A percentile compares a stretch with the other conserved stretches of the same genome.
Evolutionary conservation across 2,329 filamentous ascomycete genomes (phyloP).

Genomic region (Sporothrix brasiliensis): DNA sequence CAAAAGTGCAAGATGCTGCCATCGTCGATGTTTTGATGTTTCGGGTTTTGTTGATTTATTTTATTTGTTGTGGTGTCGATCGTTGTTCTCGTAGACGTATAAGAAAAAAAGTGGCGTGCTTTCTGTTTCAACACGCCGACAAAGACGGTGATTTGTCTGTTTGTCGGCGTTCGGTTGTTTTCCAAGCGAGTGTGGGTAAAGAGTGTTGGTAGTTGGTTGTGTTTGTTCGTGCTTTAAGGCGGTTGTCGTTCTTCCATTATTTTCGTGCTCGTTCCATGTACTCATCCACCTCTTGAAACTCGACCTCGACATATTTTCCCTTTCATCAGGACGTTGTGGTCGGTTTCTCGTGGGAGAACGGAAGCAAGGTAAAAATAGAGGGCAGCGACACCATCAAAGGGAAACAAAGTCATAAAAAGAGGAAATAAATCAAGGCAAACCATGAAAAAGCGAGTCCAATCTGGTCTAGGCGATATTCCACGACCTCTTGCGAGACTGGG

Average conservation of each 20-base stretch:
- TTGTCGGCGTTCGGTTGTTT: not conserved
- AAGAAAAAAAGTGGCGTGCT: not conserved
- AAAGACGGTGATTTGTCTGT: not conserved
- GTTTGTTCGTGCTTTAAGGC: not conserved
- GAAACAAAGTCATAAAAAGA: slow-evolving; percentile 34
- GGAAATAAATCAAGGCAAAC: slow-evolving; percentile 35
- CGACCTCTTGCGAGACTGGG: slow-evolving; percentile 32
- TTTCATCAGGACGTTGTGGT: slow-evolving; percentile 31
- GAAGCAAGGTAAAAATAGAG: slow-evolving; percentile 1
- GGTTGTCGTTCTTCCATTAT: not conserved
- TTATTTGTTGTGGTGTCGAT: slow-evolving; percentile 3
- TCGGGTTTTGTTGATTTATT: not conserved
- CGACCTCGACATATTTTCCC: slow-evolving; percentile 10
- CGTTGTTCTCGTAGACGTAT: slow-evolving; percentile 26
- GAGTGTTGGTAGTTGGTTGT: slow-evolving; percentile 10
- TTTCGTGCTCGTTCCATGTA: not conserved
- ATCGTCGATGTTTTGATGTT: slow-evolving; percentile 11
- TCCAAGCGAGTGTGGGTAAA: not conserved
- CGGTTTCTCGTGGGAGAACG: slow-evolving; percentile 29
- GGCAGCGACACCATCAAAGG: slow-evolving; percentile 26
- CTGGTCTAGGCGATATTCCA: slow-evolving; percentile 33
- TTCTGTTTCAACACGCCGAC: not conserved
- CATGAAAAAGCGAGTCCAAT: slow-evolving; percentile 33
- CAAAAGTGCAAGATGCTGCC: slow-evolving; percentile 7
- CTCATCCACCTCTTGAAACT: not conserved